Base-by-base conservation (phyloP, 345 rosid genomes). In the Murraya paniculata region DNA sequence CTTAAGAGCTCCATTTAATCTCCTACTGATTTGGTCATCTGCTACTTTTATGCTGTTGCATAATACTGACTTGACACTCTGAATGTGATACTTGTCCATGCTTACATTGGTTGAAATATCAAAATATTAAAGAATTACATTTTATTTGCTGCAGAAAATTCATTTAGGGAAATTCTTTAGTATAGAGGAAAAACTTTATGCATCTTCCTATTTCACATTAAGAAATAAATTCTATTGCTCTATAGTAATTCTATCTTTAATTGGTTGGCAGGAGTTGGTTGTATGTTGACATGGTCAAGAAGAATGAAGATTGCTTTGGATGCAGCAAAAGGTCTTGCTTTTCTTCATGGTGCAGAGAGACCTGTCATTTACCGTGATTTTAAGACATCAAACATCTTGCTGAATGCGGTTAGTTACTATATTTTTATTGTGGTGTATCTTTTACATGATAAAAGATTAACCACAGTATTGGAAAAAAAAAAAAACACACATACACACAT, bases 331-430 rank as follows among this genome's bases (percentile, higher is more conserved):
- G 98, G 99, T 66, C 98, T 97, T 77, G 95, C 97, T 45, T 88
- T 85, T 90, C 99, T 97, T 86, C 99, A 94, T 83, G 92, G 92
- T 78, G 97, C 97, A 21, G 95, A 91, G 82, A 87, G 97, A 71
- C 88, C 97, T 18, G 77, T 97, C 79, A 97, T 97, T 74, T 97
- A 97, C 87, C 98, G 99, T 19, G 99, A 97, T 83, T 89, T 97
- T 86, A 97, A 97, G 91, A 91, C 98, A 67, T 95, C 99, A 64
- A 97, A 97, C 84, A 86, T 97, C 90, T 89, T 97, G 85, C 89
- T 96, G 71, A 97, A 92, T 79, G 85, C 68, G 86, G 98, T 92
- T 72, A 79, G 92, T 85, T 65, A 35, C 53, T 57, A 39, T 67
- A 59, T 59, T 60, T 38, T 77, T 72, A 16, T 76, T 79, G 30